These are phyloP conservation scores for Monilinia fructigena DNA, from an alignment of 2,329 filamentous ascomycete genomes.

Conservation along the genomic window DNA sequence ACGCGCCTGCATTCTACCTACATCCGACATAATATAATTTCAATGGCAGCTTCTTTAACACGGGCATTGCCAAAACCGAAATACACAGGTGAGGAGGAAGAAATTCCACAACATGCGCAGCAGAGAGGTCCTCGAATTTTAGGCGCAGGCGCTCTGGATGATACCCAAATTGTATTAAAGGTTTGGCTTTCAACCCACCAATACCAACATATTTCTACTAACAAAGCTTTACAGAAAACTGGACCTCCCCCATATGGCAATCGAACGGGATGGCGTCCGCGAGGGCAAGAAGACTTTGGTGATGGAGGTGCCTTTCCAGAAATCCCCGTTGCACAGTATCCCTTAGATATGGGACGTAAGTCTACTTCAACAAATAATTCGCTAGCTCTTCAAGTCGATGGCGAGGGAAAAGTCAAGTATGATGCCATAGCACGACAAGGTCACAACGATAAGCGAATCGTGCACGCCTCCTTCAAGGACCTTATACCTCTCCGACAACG, in stretches of 20 bases:
- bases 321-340: slow-evolving; percentile 90
- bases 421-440: slow-evolving; percentile 90
- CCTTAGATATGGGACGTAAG: slow-evolving; percentile 90
- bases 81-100: slow-evolving; percentile 87
- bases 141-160: slow-evolving; percentile 74
- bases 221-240: slow-evolving; percentile 54
- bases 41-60: slow-evolving; percentile 69
- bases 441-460: slow-evolving; percentile 77
- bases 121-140: slow-evolving; percentile 81
- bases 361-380: slow-evolving; percentile 72
- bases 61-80: slow-evolving; percentile 83
- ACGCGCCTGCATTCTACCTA: background rate
- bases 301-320: slow-evolving; percentile 97
- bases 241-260: slow-evolving; percentile 88
- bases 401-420: slow-evolving; percentile 91
- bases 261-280: slow-evolving; percentile 86
- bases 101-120: slow-evolving; percentile 67
- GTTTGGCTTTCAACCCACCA: slow-evolving; percentile 43
- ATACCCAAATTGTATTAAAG: slow-evolving; percentile 80
- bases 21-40: slow-evolving; percentile 53
- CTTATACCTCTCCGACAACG: slow-evolving; percentile 90
- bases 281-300: slow-evolving; percentile 85
- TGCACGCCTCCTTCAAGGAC: slow-evolving; percentile 96
- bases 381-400: slow-evolving; percentile 87
- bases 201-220: slow-evolving; percentile 24